phyloP scores from a whole-genome alignment of 139 green algal genomes.

The Ulvella scutata region DNA sequence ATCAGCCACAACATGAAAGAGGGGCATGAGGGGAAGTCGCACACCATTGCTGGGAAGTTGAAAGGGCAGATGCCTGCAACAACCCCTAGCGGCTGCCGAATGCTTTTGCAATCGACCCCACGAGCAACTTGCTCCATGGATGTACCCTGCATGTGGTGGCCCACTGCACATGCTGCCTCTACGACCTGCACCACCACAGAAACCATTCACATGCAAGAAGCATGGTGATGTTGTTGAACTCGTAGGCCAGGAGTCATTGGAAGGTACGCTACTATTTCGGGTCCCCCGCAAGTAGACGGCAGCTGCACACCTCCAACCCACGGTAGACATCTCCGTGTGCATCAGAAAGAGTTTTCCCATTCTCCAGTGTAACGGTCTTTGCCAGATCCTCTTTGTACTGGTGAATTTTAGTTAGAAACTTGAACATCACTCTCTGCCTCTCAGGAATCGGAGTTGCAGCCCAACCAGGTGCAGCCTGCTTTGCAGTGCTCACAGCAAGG shows the following conservation, averaged over 20 bases:
- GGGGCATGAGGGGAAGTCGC: conserved; percentile 14
- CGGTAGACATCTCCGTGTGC: conserved; percentile 84
- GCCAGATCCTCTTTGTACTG: conserved; percentile 82
- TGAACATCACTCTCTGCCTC: conserved; percentile 78
- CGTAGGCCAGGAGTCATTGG: background rate
- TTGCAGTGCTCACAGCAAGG: conserved; percentile 58
- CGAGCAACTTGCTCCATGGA: conserved; percentile 69
- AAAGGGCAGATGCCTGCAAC: conserved; percentile 89
- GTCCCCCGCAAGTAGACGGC: background rate
- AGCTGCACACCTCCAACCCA: conserved; percentile 48
- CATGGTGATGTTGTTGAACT: background rate
- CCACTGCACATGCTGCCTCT: conserved; percentile 70
- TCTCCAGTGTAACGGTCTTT: conserved; percentile 64
- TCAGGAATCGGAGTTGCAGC: conserved; percentile 48
- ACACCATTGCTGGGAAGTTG: conserved; percentile 82
- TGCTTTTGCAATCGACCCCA: conserved; percentile 87
- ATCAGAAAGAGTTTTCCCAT: conserved; percentile 92
- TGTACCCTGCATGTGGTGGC: conserved; percentile 59
- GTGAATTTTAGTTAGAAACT: conserved; percentile 75
- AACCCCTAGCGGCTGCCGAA: conserved; percentile 66
- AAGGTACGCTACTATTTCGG: background rate
- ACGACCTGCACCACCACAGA: conserved; percentile 56
- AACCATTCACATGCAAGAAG: background rate
- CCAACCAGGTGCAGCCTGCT: conserved; percentile 73
- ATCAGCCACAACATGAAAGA: too few relatives aligned